Evolutionary conservation across 164 flowering plant species (phyloP).

Genomic region (Magnolia changhungtana): DNA sequence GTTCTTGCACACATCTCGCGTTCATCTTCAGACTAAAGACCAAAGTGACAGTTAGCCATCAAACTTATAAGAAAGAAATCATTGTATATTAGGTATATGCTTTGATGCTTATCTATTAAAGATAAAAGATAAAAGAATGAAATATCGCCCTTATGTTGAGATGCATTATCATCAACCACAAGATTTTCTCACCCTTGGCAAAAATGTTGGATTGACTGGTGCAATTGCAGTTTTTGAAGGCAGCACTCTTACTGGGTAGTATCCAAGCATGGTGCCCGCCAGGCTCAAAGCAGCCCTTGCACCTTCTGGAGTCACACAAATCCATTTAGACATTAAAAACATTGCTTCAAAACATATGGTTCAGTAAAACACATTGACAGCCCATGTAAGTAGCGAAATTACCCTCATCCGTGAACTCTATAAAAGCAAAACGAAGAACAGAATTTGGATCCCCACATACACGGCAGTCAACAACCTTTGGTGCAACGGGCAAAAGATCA

Average conservation of each 20-base stretch:
- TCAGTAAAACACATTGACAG: neutral
- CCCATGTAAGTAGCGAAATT: neutral
- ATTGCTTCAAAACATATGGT: neutral
- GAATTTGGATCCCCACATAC: conserved; percentile 80
- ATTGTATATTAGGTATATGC: neutral
- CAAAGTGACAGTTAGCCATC: conserved; percentile 8
- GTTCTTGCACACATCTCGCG: conserved; percentile 89
- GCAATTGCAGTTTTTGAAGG: conserved; percentile 92
- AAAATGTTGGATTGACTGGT: conserved; percentile 77
- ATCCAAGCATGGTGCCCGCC: conserved; percentile 82
- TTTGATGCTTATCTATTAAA: neutral
- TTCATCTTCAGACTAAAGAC: conserved; percentile 66
- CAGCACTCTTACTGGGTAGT: conserved; percentile 69
- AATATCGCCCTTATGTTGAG: neutral
- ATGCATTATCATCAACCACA: neutral
- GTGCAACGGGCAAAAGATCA: conserved; percentile 5
- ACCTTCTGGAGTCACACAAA: conserved; percentile 45
- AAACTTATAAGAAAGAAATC: conserved; percentile 7
- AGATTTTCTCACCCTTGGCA: conserved; percentile 59
- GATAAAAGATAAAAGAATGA: neutral
- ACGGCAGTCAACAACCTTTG: conserved; percentile 78
- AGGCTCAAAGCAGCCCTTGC: conserved; percentile 65
- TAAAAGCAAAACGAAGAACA: conserved; percentile 74
- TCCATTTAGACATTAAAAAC: conserved; percentile 7
- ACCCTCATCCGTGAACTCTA: conserved; percentile 85